Conservation (phyloP, 2,329 filamentous ascomycete species). For the Keithomyces neogunnii region DNA sequence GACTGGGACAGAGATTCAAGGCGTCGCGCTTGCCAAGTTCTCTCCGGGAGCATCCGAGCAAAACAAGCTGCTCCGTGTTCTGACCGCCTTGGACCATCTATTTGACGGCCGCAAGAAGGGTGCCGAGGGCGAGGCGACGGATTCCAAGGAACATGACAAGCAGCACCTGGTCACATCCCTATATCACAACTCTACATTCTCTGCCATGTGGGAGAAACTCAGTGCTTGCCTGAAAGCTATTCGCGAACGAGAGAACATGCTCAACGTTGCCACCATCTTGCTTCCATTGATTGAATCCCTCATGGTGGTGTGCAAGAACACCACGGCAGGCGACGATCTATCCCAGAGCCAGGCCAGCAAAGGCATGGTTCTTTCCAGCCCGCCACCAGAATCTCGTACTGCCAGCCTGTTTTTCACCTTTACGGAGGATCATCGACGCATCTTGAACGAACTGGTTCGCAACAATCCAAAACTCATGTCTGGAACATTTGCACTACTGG, state of each 20-base stretch:
- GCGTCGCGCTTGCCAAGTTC: conserved; percentile 87
- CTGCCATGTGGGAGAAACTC: conserved; percentile 83
- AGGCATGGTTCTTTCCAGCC: conserved; percentile 67
- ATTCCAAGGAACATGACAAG: conserved; percentile 53
- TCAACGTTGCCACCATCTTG: conserved; percentile 93
- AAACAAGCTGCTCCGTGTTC: conserved; percentile 83
- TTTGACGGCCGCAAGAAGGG: conserved; percentile 73
- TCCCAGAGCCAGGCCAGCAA: conserved; percentile 42
- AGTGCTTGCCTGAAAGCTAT: conserved; percentile 85
- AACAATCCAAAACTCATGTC: conserved; percentile 98
- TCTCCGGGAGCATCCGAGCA: conserved; percentile 94
- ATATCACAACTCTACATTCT: conserved; percentile 87
- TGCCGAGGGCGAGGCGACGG: conserved; percentile 39
- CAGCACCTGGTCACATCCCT: conserved; percentile 79
- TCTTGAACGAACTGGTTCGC: conserved; percentile 93
- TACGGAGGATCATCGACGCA: conserved; percentile 94
- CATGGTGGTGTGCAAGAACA: conserved; percentile 99
- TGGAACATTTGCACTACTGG: conserved; percentile 87
- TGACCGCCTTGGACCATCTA: conserved; percentile 91
- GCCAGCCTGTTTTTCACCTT: conserved; percentile 94
- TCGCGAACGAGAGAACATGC: conserved; percentile 85
- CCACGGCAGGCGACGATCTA: conserved; percentile 64
- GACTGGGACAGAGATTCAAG: conserved; percentile 90
- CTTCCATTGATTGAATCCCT: conserved; percentile 90
- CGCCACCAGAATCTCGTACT: conserved; percentile 68